Conservation (phyloP, 2,329 filamentous ascomycete species). For the Exophiala aquamarina region DNA sequence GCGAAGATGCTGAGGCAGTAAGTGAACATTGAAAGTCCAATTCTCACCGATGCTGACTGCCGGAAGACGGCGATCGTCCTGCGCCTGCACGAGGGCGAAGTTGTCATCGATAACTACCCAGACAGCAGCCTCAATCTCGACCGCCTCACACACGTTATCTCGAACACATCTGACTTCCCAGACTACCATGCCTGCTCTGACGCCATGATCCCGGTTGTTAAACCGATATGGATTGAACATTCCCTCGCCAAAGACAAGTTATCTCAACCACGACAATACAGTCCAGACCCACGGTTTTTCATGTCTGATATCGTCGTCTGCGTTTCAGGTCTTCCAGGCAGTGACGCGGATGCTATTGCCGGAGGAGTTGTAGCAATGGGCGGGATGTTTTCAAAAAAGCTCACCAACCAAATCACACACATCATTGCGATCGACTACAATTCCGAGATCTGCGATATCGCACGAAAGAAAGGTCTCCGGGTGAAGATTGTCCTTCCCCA, state of each 20-base stretch:
- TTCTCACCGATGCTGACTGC: not conserved
- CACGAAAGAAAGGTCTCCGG: conserved; percentile 63
- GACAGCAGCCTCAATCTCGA: conserved; percentile 34
- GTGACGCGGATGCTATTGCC: conserved; percentile 87
- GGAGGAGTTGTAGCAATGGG: conserved; percentile 88
- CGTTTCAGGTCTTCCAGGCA: conserved; percentile 78
- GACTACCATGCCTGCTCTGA: conserved; percentile 75
- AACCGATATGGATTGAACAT: conserved; percentile 72
- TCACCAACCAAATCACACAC: conserved; percentile 79
- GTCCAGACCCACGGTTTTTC: conserved; percentile 86
- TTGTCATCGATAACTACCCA: conserved; percentile 42
- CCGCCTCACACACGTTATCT: conserved; percentile 60
- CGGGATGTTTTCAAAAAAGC: conserved; percentile 70
- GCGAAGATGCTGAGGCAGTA: conserved; percentile 44
- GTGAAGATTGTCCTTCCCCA: conserved; percentile 79
- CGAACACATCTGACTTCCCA: conserved; percentile 86
- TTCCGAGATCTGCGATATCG: conserved; percentile 67
- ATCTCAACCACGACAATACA: conserved; percentile 78
- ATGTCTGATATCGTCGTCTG: conserved; percentile 81
- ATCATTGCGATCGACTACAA: conserved; percentile 79
- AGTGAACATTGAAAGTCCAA: conserved; percentile 18
- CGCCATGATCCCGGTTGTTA: conserved; percentile 80
- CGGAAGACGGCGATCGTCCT: conserved; percentile 48
- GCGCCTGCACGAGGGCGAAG: conserved; percentile 49
- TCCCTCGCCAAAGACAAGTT: conserved; percentile 70